Evolutionary conservation across 768 basidiomycete species (phyloP).

Genomic region (Macrolepiota fuliginosa): DNA sequence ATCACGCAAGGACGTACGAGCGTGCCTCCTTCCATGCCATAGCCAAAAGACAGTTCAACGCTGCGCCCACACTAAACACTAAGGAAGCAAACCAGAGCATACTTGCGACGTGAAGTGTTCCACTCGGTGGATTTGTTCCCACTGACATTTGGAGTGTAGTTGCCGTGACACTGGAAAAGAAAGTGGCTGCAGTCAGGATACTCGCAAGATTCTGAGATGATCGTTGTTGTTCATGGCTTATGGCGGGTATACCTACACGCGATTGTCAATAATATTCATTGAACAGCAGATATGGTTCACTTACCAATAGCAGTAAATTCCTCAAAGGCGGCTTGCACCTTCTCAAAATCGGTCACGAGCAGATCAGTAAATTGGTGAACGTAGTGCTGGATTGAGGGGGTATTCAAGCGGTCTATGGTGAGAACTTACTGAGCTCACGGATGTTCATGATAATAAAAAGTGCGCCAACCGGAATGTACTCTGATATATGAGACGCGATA

Average conservation of each 20-base stretch:
- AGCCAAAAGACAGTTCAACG: conserved; percentile 23
- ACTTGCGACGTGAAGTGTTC: conserved; percentile 15
- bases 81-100: conserved; percentile 24
- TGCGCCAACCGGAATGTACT: background rate
- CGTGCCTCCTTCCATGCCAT: conserved; percentile 22
- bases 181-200: conserved; percentile 22
- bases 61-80: conserved; percentile 23
- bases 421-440: background rate
- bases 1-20: conserved; percentile 18
- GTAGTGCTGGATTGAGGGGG: conserved; percentile 1
- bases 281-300: background rate
- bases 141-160: conserved; percentile 20
- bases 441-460: background rate
- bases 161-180: conserved; percentile 30
- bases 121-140: background rate
- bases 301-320: conserved; percentile 5
- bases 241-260: background rate
- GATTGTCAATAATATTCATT: background rate
- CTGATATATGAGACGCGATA: conserved; percentile 5
- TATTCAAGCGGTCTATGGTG: conserved; percentile 1
- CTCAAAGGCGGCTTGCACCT: background rate
- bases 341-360: background rate
- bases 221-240: conserved; percentile 2
- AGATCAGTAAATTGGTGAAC: conserved; percentile 5
- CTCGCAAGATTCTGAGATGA: conserved; percentile 6